Conservation (phyloP, 2,329 filamentous ascomycete genomes). For the Cladosporium sp. region DNA sequence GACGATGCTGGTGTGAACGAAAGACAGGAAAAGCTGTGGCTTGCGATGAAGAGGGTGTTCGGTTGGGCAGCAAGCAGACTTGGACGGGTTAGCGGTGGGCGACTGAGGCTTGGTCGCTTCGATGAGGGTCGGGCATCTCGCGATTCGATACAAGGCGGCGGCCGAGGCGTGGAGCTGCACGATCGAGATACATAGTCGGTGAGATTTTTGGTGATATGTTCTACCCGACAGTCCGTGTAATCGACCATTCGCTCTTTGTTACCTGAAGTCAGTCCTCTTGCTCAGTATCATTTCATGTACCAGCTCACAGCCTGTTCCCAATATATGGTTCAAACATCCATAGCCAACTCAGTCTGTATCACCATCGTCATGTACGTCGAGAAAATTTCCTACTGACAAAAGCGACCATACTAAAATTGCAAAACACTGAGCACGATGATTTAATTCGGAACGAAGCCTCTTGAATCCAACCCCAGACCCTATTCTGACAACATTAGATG, state of each 20-base stretch:
- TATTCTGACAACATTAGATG: background rate
- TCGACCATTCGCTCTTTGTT: background rate
- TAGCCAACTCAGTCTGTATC: background rate
- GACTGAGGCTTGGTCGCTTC: conserved; percentile 7
- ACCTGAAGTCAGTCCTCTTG: background rate
- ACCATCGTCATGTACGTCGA: background rate
- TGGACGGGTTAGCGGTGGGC: conserved; percentile 16
- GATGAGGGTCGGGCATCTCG: background rate
- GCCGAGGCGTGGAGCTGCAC: background rate
- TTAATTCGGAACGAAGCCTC: background rate
- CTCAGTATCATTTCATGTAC: no score
- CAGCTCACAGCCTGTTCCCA: no score
- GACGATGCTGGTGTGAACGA: conserved; percentile 57
- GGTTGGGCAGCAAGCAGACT: conserved; percentile 31
- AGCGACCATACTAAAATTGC: background rate
- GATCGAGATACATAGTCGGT: background rate
- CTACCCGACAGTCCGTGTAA: no score
- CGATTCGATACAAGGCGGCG: background rate
- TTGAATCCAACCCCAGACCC: background rate
- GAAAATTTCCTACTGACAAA: background rate
- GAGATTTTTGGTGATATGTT: background rate
- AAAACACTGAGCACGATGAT: background rate
- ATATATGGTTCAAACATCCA: no score
- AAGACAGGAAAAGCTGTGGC: conserved; percentile 67
- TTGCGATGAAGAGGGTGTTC: conserved; percentile 30